Evolutionary conservation across 2,329 filamentous ascomycete species (phyloP), one percentile per base, ranked within the genome.

Genomic region (Onygena corvina): DNA sequence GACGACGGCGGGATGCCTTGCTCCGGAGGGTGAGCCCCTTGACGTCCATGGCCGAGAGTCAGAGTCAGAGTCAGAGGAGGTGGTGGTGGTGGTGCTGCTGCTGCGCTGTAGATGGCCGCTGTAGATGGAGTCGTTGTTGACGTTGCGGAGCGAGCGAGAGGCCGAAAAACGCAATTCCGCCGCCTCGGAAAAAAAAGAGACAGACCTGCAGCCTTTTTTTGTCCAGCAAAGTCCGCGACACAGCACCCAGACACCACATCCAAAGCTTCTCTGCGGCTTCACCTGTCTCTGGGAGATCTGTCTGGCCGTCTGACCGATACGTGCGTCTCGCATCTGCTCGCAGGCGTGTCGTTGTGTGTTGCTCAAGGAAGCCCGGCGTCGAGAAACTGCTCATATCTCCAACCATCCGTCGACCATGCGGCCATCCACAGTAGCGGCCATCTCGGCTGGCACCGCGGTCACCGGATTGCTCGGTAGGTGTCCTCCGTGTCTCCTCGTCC

Each of bases 21-120:
- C 79, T 81, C 60, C 79, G 75, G 56, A 82, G 71, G 49, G 79
- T 81, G 56, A 81, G 72, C 45, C 76, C 76, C 59, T 73, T 72
- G 50, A 66, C 69, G 58, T 76, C 76, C 69, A 76, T 73, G 23
- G 12, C 9, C 5, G 12, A n/a, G n/a, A n/a, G n/a, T n/a, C n/a
- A n/a, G n/a, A n/a, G n/a, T n/a, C n/a, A n/a, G n/a, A n/a, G n/a
- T n/a, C n/a, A n/a, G n/a, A n/a, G n/a, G 36, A 35, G 31, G 27
- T 30, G n/a, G 16, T 36, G n/a, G n/a, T n/a, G n/a, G n/a, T n/a
- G n/a, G n/a, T n/a, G n/a, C n/a, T n/a, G n/a, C n/a, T n/a, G 7
- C 3, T 12, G 4, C 25, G 18, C 11, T 36, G 34, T 16, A 36
- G 36, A 12, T 40, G 36, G n/a, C n/a, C n/a, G n/a, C n/a, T n/a